These are phyloP conservation scores for Kalmanozyma brasiliensis DNA, from an alignment of 1,284 basidiomycete genomes.

Conservation along the genomic window DNA sequence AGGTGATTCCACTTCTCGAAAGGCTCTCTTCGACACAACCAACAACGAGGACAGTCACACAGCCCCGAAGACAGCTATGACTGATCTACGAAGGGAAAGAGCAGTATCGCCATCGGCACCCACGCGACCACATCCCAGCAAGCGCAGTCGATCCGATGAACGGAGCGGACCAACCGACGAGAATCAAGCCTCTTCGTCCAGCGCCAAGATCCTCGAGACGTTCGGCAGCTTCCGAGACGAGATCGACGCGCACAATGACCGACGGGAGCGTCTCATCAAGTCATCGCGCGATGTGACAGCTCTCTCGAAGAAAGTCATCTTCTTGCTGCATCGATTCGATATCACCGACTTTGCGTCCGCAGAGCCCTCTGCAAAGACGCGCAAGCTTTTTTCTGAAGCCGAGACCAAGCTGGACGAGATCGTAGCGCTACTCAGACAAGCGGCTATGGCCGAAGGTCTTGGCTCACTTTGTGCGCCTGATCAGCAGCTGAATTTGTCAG, in stretches of 20 bases:
- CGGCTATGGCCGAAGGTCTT: conserved; percentile 69
- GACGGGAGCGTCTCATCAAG: conserved; percentile 82
- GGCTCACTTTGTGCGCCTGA: background rate
- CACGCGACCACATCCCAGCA: conserved; percentile 16
- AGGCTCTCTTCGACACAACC: too few species aligned
- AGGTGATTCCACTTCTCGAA: too few species aligned
- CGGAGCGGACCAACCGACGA: background rate
- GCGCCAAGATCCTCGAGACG: conserved; percentile 8
- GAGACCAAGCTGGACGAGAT: conserved; percentile 79
- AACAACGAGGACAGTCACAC: too few species aligned
- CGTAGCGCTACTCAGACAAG: conserved; percentile 74
- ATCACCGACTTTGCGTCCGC: conserved; percentile 22
- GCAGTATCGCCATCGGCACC: conserved; percentile 16
- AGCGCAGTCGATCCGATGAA: conserved; percentile 25
- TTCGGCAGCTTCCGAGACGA: conserved; percentile 60
- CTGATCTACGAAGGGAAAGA: conserved; percentile 5
- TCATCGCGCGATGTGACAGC: conserved; percentile 82
- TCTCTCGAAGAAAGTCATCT: conserved; percentile 93
- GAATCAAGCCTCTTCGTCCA: conserved; percentile 2
- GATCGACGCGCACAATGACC: conserved; percentile 66
- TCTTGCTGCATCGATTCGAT: conserved; percentile 82
- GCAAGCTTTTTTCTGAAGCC: conserved; percentile 73
- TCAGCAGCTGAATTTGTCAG: background rate
- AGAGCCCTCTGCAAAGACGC: conserved; percentile 12
- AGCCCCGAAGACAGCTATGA: conserved; percentile 6